These are phyloP conservation scores for Leucaena leucocephala DNA, from an alignment of 306 rosid genomes.

Conservation along the genomic window DNA sequence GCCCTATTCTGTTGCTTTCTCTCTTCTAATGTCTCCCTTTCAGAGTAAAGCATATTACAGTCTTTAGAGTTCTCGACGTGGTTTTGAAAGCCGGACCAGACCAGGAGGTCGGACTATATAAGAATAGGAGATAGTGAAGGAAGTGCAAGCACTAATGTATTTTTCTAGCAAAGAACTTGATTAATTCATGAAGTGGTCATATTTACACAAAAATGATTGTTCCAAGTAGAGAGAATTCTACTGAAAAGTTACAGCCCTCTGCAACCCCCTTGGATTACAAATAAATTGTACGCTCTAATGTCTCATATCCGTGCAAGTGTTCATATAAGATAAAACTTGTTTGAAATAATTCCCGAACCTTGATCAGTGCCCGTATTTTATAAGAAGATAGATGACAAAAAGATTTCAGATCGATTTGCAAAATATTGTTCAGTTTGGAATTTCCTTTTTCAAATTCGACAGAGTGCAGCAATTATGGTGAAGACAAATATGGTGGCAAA, in stretches of 20 bases:
- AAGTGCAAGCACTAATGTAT: neutral
- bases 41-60: neutral
- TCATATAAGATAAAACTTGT: neutral
- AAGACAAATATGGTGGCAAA: slow-evolving; percentile 27
- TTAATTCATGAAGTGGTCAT: neutral
- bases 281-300: too few relatives aligned
- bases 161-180: neutral
- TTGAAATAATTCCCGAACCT: neutral
- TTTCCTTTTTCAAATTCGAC: slow-evolving; percentile 15
- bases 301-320: too few relatives aligned
- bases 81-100: too few relatives aligned
- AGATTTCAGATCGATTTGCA: neutral
- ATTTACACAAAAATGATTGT: neutral
- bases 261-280: neutral
- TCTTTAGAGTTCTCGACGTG: neutral
- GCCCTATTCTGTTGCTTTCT: neutral
- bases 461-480: slow-evolving; percentile 23
- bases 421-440: neutral
- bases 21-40: neutral
- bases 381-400: too few relatives aligned
- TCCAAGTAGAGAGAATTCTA: neutral
- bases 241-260: neutral
- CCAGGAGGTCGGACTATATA: too few relatives aligned
- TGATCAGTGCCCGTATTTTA: neutral
- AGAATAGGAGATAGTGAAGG: neutral